Base-by-base conservation (phyloP, 768 basidiomycete genomes). In the Amanita brunnescens region DNA sequence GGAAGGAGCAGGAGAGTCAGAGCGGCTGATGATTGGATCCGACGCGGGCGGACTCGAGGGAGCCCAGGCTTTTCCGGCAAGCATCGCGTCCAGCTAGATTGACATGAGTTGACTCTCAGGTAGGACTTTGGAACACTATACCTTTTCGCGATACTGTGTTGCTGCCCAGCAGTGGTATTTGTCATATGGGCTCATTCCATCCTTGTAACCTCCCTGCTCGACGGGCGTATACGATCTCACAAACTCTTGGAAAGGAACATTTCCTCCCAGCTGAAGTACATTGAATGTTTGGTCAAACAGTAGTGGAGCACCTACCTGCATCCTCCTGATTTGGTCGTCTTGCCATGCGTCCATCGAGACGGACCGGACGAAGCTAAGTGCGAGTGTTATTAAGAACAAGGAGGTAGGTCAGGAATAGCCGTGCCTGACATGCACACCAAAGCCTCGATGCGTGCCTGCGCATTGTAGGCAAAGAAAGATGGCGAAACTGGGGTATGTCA, bases 311-410 rank as follows among this genome's bases (percentile, higher is more conserved):
- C 71, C 47, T 44, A 92, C 91, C 81, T 88, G 84, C 92, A 99
- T 97, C 56, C 89, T 78, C 60, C 65, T 83, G 56, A 91, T 70
- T 67, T 96, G 92, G 53, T 94, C 91, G 33, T 83, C 79, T 57
- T 88, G 85, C 91, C 93, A 96, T 57, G 91, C 87, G 69, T 96
- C 94, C 94, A 96, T 97, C 49, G 92, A 92, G 56, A 93, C 81
- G 37, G 89, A 91, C 63, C 93, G 78, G 50, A 95, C 90, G 67
- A 93, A 95, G 65, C 87, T 90, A 67, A 40, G 55, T 30, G 52
- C 58, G 58, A 47, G 59, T 49, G 46, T 55, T 21, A 52, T 67
- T 51, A 64, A 59, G 54, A 58, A 46, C 10, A 47, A 16, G 47
- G 45, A 48, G n/a, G 20, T 14, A 34, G 54, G 59, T 57, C 42